A percentile compares a stretch with the other conserved stretches of the same genome.
Conservation (phyloP, 176 grass and related monocot genomes). For the Ananas comosus region DNA sequence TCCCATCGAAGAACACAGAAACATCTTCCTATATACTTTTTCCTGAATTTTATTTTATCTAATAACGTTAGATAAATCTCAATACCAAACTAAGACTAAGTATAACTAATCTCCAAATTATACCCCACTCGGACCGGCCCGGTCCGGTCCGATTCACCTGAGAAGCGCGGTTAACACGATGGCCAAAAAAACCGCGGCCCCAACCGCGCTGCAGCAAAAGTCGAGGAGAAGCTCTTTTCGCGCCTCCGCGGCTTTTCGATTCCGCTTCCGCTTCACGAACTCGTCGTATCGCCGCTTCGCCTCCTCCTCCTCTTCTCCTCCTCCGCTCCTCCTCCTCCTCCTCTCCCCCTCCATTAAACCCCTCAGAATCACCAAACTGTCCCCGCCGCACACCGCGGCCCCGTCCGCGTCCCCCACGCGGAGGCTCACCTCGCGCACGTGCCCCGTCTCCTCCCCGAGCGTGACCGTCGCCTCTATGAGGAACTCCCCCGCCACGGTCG, state of each 20-base stretch:
- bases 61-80: too few relatives aligned
- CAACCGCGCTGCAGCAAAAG: constrained; percentile 47
- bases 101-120: too few relatives aligned
- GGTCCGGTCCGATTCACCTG: constrained; percentile 9
- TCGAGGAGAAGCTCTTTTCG: constrained; percentile 39
- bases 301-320: constrained; percentile 11
- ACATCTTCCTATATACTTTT: too few relatives aligned
- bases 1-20: too few relatives aligned
- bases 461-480: constrained; percentile 34
- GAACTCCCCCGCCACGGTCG: constrained; percentile 42
- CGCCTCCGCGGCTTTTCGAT: constrained; percentile 37
- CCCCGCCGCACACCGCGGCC: constrained; percentile 33
- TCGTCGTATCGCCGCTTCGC: constrained; percentile 31
- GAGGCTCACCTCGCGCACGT: constrained; percentile 39
- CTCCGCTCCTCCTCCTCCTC: constrained; percentile 9
- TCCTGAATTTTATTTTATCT: too few relatives aligned
- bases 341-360: constrained; percentile 33
- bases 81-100: too few relatives aligned
- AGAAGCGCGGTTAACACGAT: constrained; percentile 31
- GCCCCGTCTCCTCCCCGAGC: constrained; percentile 24
- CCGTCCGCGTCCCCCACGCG: constrained; percentile 47
- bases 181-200: constrained; percentile 38
- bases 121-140: too few relatives aligned
- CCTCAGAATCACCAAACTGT: constrained; percentile 24
- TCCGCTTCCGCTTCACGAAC: constrained; percentile 28